Percentiles rank a stretch among this genome's conserved stretches.
phyloP scores from a whole-genome alignment of 1,284 basidiomycete genomes.

The Cerrena zonata region DNA sequence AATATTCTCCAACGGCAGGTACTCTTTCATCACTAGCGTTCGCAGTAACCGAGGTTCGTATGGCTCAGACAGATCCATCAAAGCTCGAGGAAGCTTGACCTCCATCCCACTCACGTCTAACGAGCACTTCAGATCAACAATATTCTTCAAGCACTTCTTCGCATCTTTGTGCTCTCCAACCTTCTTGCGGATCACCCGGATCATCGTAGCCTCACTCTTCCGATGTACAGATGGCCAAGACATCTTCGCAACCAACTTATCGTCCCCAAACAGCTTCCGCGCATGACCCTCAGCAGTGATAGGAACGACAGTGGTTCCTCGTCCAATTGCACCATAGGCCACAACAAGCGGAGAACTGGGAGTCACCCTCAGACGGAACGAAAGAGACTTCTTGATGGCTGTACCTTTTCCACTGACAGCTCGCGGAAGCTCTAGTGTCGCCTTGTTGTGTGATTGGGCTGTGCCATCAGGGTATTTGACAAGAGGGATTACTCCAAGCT shows the following conservation, averaged over 20 bases:
- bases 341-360: neutral
- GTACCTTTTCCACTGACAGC: neutral
- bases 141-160: conserved; percentile 3
- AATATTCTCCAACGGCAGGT: conserved; percentile 10
- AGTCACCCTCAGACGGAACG: neutral
- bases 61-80: neutral
- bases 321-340: conserved; percentile 3
- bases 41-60: conserved; percentile 9
- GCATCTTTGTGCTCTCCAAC: neutral
- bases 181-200: neutral
- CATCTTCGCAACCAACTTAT: conserved; percentile 8
- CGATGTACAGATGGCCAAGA: conserved; percentile 2
- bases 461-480: neutral
- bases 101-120: conserved; percentile 1
- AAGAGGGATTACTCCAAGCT: conserved; percentile 1
- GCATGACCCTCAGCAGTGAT: neutral
- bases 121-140: conserved; percentile 12
- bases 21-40: conserved; percentile 11
- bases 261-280: neutral
- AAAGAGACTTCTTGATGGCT: neutral
- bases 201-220: neutral
- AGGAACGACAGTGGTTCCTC: conserved; percentile 11
- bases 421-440: neutral
- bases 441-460: neutral
- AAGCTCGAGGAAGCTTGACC: conserved; percentile 6